phyloP scores from a whole-genome alignment of 2,329 filamentous ascomycete species.

The Hypoxylon sp. region DNA sequence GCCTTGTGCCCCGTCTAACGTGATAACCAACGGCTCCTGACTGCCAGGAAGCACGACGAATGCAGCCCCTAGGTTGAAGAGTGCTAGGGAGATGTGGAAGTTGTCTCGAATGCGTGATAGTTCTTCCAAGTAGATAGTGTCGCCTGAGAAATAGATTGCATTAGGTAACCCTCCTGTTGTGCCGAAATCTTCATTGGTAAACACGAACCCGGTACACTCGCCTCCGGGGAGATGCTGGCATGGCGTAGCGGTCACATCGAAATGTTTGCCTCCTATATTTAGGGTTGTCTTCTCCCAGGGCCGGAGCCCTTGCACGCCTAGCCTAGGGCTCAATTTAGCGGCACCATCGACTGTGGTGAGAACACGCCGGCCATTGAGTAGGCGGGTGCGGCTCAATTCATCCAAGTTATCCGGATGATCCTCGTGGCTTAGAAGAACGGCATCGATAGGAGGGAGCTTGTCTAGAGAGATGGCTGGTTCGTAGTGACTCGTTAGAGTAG shows the following conservation, averaged over 20 bases:
- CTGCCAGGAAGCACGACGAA: conserved; percentile 41
- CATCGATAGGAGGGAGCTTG: conserved; percentile 63
- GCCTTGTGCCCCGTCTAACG: conserved; percentile 62
- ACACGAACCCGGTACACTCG: conserved; percentile 63
- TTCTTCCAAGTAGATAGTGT: conserved; percentile 64
- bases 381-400: conserved; percentile 58
- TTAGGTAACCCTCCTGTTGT: conserved; percentile 58
- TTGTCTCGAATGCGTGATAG: conserved; percentile 54
- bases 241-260: conserved; percentile 61
- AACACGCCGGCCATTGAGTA: conserved; percentile 63
- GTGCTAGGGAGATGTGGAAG: conserved; percentile 58
- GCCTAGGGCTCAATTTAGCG: conserved; percentile 60
- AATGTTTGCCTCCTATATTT: conserved; percentile 53
- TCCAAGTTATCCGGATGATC: conserved; percentile 67
- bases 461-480: conserved; percentile 57
- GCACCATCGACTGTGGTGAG: conserved; percentile 64
- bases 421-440: conserved; percentile 66
- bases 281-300: conserved; percentile 58
- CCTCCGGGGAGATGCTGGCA: conserved; percentile 61
- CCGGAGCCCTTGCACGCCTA: conserved; percentile 58
- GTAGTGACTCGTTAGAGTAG: conserved; percentile 53
- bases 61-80: conserved; percentile 61
- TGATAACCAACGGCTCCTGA: conserved; percentile 56
- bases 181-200: conserved; percentile 58
- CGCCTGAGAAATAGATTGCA: conserved; percentile 65